phyloP scores from a whole-genome alignment of 1,139 yeast genomes.

The Zygotorulaspora mrakii region DNA sequence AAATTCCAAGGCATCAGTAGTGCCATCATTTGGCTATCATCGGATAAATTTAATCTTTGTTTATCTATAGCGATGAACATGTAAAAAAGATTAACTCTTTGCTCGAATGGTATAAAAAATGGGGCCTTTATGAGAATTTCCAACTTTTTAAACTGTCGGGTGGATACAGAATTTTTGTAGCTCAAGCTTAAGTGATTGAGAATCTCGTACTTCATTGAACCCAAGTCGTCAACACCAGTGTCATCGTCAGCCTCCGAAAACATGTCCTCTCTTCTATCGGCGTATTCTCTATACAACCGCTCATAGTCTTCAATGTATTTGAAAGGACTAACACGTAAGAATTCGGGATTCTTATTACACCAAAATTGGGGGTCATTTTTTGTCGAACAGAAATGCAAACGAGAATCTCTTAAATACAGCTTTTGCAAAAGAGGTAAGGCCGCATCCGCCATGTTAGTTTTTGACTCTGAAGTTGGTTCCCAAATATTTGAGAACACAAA shows the following conservation, averaged over 20 bases:
- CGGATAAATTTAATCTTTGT: slow-evolving; percentile 32
- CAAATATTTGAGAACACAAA: slow-evolving; percentile 56
- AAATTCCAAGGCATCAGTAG: slow-evolving; percentile 20
- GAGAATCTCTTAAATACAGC: slow-evolving; percentile 63
- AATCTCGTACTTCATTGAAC: slow-evolving; percentile 13
- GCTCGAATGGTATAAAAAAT: slow-evolving; percentile 70
- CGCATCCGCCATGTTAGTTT: slow-evolving; percentile 37
- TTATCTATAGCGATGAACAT: slow-evolving; percentile 55
- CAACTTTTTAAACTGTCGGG: slow-evolving; percentile 35
- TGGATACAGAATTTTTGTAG: slow-evolving; percentile 15
- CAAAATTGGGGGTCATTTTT: slow-evolving; percentile 48
- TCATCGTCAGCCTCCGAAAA: slow-evolving; percentile 23
- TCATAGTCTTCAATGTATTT: slow-evolving; percentile 29
- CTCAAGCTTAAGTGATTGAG: slow-evolving; percentile 15
- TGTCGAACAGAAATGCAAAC: slow-evolving; percentile 49
- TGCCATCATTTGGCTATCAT: slow-evolving; percentile 20
- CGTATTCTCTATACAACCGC: slow-evolving; percentile 25
- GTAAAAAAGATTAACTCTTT: slow-evolving; percentile 71
- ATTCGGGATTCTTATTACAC: slow-evolving; percentile 40
- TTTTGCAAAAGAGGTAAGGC: slow-evolving; percentile 60
- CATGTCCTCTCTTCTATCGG: slow-evolving; percentile 24
- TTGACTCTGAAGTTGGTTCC: slow-evolving; percentile 27
- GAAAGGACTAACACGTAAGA: slow-evolving; percentile 24
- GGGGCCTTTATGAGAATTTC: slow-evolving; percentile 65
- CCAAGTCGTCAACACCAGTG: slow-evolving; percentile 11